Evolutionary conservation across 2,329 filamentous ascomycete genomes (phyloP).

Genomic region (Fonsecaea nubica): DNA sequence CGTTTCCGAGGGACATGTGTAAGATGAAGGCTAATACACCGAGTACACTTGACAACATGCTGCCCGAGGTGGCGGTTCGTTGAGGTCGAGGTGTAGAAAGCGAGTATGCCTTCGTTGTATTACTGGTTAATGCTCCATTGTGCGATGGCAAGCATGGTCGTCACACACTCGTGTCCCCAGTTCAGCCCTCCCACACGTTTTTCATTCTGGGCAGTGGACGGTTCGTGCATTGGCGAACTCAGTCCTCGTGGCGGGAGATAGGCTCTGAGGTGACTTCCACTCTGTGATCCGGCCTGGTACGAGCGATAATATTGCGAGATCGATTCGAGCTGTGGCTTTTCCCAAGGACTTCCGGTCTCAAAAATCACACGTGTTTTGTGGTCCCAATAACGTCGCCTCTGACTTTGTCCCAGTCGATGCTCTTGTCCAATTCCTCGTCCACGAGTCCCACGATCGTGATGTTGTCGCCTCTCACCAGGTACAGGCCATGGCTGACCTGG

Average conservation of each 20-base stretch:
- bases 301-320: neutral
- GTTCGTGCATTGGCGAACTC: neutral
- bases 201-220: neutral
- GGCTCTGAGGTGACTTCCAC: neutral
- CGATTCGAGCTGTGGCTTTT: neutral
- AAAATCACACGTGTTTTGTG: slow-evolving; percentile 40
- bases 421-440: slow-evolving; percentile 84
- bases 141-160: slow-evolving; percentile 2
- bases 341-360: neutral
- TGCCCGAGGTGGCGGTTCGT: neutral
- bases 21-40: neutral
- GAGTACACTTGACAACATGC: neutral
- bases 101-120: neutral
- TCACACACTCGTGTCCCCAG: slow-evolving; percentile 19
- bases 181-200: neutral
- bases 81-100: neutral
- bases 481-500: slow-evolving; percentile 83
- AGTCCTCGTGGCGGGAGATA: neutral
- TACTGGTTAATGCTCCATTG: slow-evolving; percentile 6
- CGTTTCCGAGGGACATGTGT: neutral
- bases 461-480: slow-evolving; percentile 92
- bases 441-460: slow-evolving; percentile 89
- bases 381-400: slow-evolving; percentile 40
- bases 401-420: slow-evolving; percentile 92
- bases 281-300: neutral